A percentile compares a stretch with the other conserved stretches of the same genome.
phyloP scores from a whole-genome alignment of 2,329 filamentous ascomycete species.

The Sporothrix pallida region DNA sequence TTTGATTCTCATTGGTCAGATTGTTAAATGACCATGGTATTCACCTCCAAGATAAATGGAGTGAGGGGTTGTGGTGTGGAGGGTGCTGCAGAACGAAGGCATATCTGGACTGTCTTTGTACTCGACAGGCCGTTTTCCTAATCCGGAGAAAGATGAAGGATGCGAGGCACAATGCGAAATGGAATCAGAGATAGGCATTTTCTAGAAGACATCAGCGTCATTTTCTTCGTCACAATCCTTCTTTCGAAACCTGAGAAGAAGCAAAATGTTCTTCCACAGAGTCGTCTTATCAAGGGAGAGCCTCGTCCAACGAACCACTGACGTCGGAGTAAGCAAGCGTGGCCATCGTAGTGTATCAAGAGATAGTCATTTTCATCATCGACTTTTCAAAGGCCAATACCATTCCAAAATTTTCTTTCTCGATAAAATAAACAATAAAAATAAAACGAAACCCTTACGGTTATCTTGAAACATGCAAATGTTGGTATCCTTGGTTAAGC shows the following conservation, averaged over 20 bases:
- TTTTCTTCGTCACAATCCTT: background rate
- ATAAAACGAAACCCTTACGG: background rate
- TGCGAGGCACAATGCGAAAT: background rate
- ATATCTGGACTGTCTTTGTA: background rate
- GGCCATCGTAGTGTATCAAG: background rate
- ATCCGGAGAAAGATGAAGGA: constrained; percentile 2
- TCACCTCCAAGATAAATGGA: background rate
- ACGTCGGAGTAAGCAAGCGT: background rate
- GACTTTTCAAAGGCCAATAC: background rate
- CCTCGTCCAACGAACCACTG: background rate
- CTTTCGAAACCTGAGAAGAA: background rate
- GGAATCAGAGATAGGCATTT: constrained; percentile 1
- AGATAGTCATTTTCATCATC: background rate
- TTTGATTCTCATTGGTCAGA: background rate
- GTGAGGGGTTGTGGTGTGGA: background rate
- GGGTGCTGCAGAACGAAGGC: background rate
- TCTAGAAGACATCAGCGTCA: background rate
- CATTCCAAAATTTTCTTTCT: background rate
- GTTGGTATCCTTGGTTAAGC: background rate
- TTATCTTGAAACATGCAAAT: background rate
- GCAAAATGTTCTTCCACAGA: background rate
- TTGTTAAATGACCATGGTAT: background rate
- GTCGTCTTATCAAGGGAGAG: constrained; percentile 11
- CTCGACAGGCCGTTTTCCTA: background rate
- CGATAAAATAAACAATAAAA: too few relatives aligned